Evolutionary conservation across 2,329 filamentous ascomycete species (phyloP).

Genomic region (Epichloe typhina): DNA sequence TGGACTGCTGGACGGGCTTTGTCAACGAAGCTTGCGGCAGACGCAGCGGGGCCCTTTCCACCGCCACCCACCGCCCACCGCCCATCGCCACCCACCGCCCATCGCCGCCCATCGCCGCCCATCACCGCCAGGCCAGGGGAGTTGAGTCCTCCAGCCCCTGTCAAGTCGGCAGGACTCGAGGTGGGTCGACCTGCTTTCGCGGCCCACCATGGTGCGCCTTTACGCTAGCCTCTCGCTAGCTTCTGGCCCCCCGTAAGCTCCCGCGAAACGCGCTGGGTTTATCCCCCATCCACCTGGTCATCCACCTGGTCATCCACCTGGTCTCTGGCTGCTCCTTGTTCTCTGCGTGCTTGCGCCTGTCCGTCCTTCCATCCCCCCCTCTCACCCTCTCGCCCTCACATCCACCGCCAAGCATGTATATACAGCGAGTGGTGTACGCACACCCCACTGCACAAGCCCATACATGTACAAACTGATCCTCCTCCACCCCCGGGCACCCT

Average conservation of each 20-base stretch:
- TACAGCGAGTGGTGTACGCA: no score
- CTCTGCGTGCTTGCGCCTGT: neutral
- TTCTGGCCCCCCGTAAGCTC: neutral
- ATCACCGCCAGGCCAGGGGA: no score
- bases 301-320: neutral
- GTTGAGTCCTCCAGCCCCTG: neutral
- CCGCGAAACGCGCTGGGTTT: no score
- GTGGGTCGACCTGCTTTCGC: neutral
- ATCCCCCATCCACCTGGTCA: no score
- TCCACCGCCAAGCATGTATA: no score
- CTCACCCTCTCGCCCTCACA: neutral
- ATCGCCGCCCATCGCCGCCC: neutral
- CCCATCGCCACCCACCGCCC: neutral
- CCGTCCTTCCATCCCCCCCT: neutral
- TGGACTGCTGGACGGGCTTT: neutral
- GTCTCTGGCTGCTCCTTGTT: neutral
- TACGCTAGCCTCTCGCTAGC: no score
- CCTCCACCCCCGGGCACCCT: no score
- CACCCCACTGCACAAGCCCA: no score
- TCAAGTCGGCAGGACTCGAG: neutral
- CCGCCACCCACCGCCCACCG: no score
- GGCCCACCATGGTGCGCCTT: conserved; percentile 1
- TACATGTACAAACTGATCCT: no score
- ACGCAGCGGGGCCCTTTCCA: neutral
- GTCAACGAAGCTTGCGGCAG: neutral